Evolutionary conservation across 768 basidiomycete genomes (phyloP).

Genomic region (Gautieria morchelliformis): DNA sequence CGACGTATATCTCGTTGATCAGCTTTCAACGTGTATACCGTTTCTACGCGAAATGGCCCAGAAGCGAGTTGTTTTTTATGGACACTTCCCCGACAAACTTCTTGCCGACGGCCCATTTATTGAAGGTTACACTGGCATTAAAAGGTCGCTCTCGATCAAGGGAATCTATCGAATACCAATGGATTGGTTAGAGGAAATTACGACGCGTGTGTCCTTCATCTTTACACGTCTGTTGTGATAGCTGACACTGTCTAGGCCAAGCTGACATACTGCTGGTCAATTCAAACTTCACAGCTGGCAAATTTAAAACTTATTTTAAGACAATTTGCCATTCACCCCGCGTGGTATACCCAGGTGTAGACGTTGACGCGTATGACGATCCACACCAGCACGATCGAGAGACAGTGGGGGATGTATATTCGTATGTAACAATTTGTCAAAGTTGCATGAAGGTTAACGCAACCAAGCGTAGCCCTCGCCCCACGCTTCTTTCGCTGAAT

Average conservation of each 20-base stretch:
- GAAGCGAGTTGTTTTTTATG: slow-evolving; percentile 92
- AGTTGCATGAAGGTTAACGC: not conserved
- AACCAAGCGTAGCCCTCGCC: slow-evolving; percentile 35
- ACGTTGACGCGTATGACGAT: slow-evolving; percentile 58
- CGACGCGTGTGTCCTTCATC: slow-evolving; percentile 55
- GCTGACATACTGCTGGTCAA: slow-evolving; percentile 89
- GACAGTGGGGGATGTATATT: slow-evolving; percentile 7
- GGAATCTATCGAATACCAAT: slow-evolving; percentile 77
- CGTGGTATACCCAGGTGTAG: slow-evolving; percentile 96
- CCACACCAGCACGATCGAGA: slow-evolving; percentile 3
- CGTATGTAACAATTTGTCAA: slow-evolving; percentile 8
- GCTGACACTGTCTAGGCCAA: slow-evolving; percentile 42
- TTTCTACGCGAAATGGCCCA: slow-evolving; percentile 56
- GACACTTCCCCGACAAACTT: slow-evolving; percentile 95
- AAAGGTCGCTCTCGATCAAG: slow-evolving; percentile 46
- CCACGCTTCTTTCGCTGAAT: slow-evolving; percentile 81
- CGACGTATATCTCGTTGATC: slow-evolving; percentile 92
- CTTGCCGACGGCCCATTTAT: slow-evolving; percentile 62
- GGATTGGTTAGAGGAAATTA: slow-evolving; percentile 83
- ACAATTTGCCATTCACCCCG: slow-evolving; percentile 51
- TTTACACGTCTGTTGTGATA: not conserved
- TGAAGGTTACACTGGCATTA: slow-evolving; percentile 38
- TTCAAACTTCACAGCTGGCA: slow-evolving; percentile 78
- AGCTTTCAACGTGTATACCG: slow-evolving; percentile 87
- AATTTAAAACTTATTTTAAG: slow-evolving; percentile 69